Base-by-base conservation (phyloP, 148 eudicot species). In the Rhododendron mucronatum region DNA sequence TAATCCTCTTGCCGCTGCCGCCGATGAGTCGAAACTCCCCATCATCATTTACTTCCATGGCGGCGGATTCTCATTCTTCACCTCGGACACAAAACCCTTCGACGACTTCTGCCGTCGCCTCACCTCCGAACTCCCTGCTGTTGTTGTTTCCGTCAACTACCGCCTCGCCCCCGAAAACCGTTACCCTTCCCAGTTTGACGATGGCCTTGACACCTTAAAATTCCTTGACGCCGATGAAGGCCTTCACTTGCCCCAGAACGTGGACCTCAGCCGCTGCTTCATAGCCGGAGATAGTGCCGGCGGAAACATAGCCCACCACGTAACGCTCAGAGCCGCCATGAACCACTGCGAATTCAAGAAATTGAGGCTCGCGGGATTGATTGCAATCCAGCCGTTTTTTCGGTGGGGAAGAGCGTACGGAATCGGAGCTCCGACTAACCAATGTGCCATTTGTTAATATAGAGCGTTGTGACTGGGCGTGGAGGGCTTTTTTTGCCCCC, bases 201-300 rank as follows among this genome's bases (percentile, higher is more conserved):
- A 74, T 59, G 78, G 79, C n/a, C 0, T 69, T 37, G 85, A 83
- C 23, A 20, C 63, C 18, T 28, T 89, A 7, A 86, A 82, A 61
- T 85, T 86, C 88, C 59, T 92, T 4, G 93, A 92, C 11, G 61
- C 2, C 39, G 59, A 35, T 53, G 84, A n/a, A 1, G 65, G 14
- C 1, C 48, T 50, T 26, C 15, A 11, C 75, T 81, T 88, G 23
- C 86, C 91, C 21, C 79, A 35, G 3, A 45, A 61, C 12, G 90
- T 79, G 2, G 92, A 91, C 48, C 84, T 91, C 18, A 21, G 81
- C 26, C 84, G 81, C 20, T 92, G 91, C 80, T 91, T 92, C 18
- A 33, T 92, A 30, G 88, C 87, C 37, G 94, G 94, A 8, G 92
- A 91, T 45, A 88, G 91, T 13, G 89, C 94, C 35, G 94, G 91